phyloP scores from a whole-genome alignment of 2,329 filamentous ascomycete genomes.

The Epichloe aotearoae region DNA sequence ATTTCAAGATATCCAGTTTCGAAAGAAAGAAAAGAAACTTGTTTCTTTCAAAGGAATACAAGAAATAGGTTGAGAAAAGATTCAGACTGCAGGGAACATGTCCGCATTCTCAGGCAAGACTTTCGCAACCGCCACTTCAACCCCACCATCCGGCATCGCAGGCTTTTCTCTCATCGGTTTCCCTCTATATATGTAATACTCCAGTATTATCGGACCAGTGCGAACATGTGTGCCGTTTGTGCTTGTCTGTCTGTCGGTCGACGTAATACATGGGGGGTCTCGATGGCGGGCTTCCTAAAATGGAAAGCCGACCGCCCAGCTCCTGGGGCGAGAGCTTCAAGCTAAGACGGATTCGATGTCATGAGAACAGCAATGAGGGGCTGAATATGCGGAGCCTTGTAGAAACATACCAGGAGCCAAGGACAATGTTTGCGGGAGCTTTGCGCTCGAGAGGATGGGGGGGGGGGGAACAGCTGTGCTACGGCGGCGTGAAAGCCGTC shows the following conservation, averaged over 20 bases:
- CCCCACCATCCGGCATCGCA: conserved; percentile 2
- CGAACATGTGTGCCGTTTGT: no score
- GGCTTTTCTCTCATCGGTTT: background rate
- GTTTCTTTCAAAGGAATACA: no score
- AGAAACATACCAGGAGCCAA: background rate
- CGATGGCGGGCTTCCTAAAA: conserved; percentile 9
- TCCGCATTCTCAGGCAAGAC: background rate
- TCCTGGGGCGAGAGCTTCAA: background rate
- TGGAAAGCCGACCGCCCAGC: conserved; percentile 9
- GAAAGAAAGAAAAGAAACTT: no score
- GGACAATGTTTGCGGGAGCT: background rate
- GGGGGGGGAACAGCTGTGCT: no score
- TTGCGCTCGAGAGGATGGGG: background rate
- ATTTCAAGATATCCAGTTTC: no score
- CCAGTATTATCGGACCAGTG: background rate
- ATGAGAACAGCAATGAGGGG: conserved; percentile 2
- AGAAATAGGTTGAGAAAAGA: background rate
- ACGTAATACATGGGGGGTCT: background rate
- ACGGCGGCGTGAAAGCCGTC: background rate
- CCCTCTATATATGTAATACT: background rate
- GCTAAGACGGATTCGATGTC: background rate
- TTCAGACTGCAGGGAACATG: background rate
- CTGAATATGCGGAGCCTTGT: background rate
- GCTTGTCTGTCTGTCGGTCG: background rate
- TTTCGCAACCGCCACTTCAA: background rate